These are phyloP conservation scores for Crucihimalaya himalaica DNA, from an alignment of 345 rosid genomes.

Conservation along the genomic window DNA sequence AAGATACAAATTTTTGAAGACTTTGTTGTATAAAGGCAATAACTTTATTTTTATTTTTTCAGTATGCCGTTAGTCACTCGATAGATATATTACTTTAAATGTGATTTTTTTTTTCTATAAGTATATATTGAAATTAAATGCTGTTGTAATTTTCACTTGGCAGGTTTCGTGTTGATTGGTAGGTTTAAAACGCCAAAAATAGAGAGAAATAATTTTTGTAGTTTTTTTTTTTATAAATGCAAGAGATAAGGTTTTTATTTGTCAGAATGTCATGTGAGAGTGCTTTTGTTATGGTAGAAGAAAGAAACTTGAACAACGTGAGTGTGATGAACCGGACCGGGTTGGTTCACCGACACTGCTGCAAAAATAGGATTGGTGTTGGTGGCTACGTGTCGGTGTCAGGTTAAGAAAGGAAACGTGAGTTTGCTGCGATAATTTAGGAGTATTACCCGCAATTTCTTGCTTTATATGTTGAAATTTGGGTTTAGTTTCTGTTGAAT, in stretches of 20 bases:
- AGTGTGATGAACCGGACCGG: constrained; percentile 5
- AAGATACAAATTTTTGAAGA: not conserved
- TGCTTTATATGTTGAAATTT: not conserved
- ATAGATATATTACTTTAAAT: constrained; percentile 3
- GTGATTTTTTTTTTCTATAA: not conserved
- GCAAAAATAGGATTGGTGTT: not conserved
- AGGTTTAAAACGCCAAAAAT: not conserved
- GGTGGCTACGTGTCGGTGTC: constrained; percentile 6
- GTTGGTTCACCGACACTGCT: constrained; percentile 30
- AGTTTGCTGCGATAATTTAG: not conserved
- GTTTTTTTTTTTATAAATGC: not conserved
- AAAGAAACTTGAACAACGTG: not conserved
- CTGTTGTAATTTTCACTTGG: not conserved
- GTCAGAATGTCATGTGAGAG: constrained; percentile 23
- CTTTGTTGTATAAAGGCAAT: constrained; percentile 7
- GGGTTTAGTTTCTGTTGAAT: not conserved
- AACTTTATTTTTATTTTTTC: not conserved
- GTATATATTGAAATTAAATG: too few relatives aligned
- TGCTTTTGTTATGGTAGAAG: constrained; percentile 5
- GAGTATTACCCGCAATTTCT: constrained; percentile 21
- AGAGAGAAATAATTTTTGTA: not conserved
- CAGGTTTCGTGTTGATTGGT: constrained; percentile 11
- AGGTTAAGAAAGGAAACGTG: constrained; percentile 21
- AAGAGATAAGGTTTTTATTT: not conserved
- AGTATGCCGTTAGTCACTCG: not conserved